These are phyloP conservation scores for Cystobasidiaceae sp. DNA, from an alignment of 1,284 basidiomycete species.

Conservation along the genomic window DNA sequence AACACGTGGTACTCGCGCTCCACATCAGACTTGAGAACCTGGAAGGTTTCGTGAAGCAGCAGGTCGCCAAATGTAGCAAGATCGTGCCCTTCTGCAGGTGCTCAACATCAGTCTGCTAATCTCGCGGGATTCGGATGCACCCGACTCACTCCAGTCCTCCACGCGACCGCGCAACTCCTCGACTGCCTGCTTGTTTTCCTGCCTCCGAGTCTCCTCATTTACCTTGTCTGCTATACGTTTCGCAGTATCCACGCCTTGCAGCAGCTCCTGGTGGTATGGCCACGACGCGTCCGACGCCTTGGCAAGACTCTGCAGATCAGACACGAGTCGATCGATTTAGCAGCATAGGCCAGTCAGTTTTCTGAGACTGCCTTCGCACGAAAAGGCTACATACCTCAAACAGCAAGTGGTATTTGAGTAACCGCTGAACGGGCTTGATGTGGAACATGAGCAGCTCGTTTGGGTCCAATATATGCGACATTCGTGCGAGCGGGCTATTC, in stretches of 20 bases:
- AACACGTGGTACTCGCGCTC: slow-evolving; percentile 98
- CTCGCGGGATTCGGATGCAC: not conserved
- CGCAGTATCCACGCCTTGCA: slow-evolving; percentile 74
- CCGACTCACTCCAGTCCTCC: slow-evolving; percentile 75
- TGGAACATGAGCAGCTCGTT: slow-evolving; percentile 76
- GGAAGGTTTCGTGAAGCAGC: slow-evolving; percentile 88
- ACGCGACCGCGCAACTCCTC: slow-evolving; percentile 83
- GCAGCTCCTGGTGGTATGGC: slow-evolving; percentile 72
- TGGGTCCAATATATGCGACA: slow-evolving; percentile 46
- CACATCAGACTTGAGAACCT: slow-evolving; percentile 91
- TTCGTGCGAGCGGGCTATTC: slow-evolving; percentile 68
- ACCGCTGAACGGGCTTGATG: slow-evolving; percentile 71
- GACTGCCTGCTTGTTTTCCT: slow-evolving; percentile 78
- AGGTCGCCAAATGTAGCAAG: slow-evolving; percentile 88
- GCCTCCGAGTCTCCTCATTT: slow-evolving; percentile 83
- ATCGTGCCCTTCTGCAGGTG: slow-evolving; percentile 70
- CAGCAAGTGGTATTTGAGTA: slow-evolving; percentile 69
- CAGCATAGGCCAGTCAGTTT: too few relatives aligned
- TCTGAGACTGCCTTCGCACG: not conserved
- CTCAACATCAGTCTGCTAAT: not conserved
- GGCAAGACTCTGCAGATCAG: slow-evolving; percentile 50
- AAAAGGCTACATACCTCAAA: slow-evolving; percentile 53
- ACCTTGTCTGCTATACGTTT: slow-evolving; percentile 93
- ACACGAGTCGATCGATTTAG: not conserved
- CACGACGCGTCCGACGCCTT: slow-evolving; percentile 63